A percentile compares a stretch with the other conserved stretches of the same genome.
Evolutionary conservation across 257 asterid species (phyloP).

Genomic region (Knoxia roxburghii): DNA sequence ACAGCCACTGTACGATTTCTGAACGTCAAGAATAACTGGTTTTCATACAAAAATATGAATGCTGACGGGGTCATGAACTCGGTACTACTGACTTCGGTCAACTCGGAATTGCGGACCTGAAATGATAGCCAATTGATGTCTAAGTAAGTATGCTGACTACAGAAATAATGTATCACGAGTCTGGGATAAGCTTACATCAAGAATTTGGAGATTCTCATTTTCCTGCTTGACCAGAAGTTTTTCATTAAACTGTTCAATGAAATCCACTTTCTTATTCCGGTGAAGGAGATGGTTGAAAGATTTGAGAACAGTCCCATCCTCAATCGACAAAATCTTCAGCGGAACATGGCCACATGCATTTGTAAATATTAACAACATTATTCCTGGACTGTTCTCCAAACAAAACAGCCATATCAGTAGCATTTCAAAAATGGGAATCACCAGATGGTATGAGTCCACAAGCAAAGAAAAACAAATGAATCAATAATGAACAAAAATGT

Average conservation of each 20-base stretch:
- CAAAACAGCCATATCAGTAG: slow-evolving; percentile 11
- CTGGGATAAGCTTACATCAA: slow-evolving; percentile 54
- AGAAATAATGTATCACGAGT: neutral
- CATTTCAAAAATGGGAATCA: neutral
- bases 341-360: slow-evolving; percentile 79
- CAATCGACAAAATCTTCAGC: slow-evolving; percentile 82
- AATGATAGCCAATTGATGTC: slow-evolving; percentile 13
- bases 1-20: slow-evolving; percentile 95
- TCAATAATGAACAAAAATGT: neutral
- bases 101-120: slow-evolving; percentile 85
- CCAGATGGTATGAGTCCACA: neutral
- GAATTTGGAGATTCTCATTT: slow-evolving; percentile 94
- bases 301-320: slow-evolving; percentile 94
- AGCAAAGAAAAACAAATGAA: neutral
- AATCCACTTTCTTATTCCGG: slow-evolving; percentile 90
- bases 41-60: slow-evolving; percentile 91
- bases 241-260: slow-evolving; percentile 93
- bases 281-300: slow-evolving; percentile 90
- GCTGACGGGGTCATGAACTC: slow-evolving; percentile 99
- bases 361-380: slow-evolving; percentile 75
- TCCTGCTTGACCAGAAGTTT: slow-evolving; percentile 99
- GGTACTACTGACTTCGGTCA: slow-evolving; percentile 90
- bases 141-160: slow-evolving; percentile 15
- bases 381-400: slow-evolving; percentile 75
- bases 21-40: slow-evolving; percentile 90